Evolutionary conservation across 495 filamentous ascomycete species (phyloP).

Genomic region (Chaetomidium leptoderma): DNA sequence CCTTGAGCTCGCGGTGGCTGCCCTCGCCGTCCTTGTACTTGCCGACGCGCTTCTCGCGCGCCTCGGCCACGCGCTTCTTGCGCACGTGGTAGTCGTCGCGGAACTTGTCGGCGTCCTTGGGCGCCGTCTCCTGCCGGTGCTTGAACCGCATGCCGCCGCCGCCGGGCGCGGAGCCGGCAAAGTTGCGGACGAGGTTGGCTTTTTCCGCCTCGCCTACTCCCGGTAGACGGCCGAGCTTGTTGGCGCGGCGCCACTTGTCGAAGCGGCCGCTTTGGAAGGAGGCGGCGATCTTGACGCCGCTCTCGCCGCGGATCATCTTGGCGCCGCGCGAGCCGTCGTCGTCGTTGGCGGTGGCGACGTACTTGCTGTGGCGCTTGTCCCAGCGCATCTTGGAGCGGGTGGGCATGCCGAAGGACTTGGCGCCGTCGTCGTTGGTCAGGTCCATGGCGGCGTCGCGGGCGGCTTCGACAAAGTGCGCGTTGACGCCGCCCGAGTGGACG

Average conservation of each 20-base stretch:
- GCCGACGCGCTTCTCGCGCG: slow-evolving; percentile 75
- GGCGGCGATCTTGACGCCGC: slow-evolving; percentile 91
- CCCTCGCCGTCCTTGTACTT: slow-evolving; percentile 63
- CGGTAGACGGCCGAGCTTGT: slow-evolving; percentile 73
- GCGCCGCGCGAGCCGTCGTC: slow-evolving; percentile 84
- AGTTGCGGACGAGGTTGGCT: slow-evolving; percentile 60
- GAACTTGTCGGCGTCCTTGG: slow-evolving; percentile 87
- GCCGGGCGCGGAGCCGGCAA: slow-evolving; percentile 51
- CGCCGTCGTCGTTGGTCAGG: slow-evolving; percentile 77
- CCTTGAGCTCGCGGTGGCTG: slow-evolving; percentile 71
- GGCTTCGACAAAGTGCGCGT: slow-evolving; percentile 72
- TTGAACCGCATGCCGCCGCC: slow-evolving; percentile 53
- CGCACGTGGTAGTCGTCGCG: slow-evolving; percentile 82
- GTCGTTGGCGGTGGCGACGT: slow-evolving; percentile 84
- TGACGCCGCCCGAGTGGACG: slow-evolving; percentile 69
- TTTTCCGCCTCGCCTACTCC: slow-evolving; percentile 76
- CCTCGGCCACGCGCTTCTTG: slow-evolving; percentile 85
- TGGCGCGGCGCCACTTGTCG: slow-evolving; percentile 80
- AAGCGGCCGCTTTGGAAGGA: slow-evolving; percentile 90
- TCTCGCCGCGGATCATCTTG: slow-evolving; percentile 85
- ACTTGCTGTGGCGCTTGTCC: slow-evolving; percentile 97
- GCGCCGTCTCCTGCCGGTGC: slow-evolving; percentile 79
- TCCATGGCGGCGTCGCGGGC: slow-evolving; percentile 85
- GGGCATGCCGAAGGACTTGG: slow-evolving; percentile 67
- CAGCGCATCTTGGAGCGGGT: slow-evolving; percentile 74